Conservation (phyloP, 805 yeast genomes). For the Hanseniaspora occidentalis region DNA sequence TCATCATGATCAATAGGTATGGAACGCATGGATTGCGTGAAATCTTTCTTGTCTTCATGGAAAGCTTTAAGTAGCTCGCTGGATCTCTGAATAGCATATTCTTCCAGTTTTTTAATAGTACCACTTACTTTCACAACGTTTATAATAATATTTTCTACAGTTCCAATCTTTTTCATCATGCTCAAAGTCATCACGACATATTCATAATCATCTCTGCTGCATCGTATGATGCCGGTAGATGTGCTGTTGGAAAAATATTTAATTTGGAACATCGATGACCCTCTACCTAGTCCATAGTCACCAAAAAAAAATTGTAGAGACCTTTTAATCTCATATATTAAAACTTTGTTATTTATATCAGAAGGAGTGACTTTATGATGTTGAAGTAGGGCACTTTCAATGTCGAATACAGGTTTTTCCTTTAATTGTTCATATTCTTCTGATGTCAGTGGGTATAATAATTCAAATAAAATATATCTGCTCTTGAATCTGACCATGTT, state of each 20-base stretch:
- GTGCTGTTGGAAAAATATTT: conserved; percentile 77
- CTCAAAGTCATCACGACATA: conserved; percentile 56
- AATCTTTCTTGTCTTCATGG: conserved; percentile 1
- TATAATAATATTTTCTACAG: conserved; percentile 35
- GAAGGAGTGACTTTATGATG: conserved; percentile 41
- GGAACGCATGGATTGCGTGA: background rate
- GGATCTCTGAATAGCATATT: conserved; percentile 44
- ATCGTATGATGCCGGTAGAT: conserved; percentile 72
- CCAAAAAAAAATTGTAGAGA: conserved; percentile 60
- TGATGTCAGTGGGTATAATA: conserved; percentile 46
- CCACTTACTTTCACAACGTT: conserved; percentile 68
- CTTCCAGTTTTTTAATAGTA: conserved; percentile 75
- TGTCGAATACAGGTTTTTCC: background rate
- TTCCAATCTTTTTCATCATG: conserved; percentile 37
- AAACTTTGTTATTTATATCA: conserved; percentile 33
- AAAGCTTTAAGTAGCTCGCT: conserved; percentile 20
- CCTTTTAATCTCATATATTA: conserved; percentile 42
- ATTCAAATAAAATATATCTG: conserved; percentile 71
- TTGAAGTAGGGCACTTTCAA: conserved; percentile 23
- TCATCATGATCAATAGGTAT: background rate
- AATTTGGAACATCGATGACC: conserved; percentile 45
- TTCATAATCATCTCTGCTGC: conserved; percentile 52
- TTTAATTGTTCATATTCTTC: conserved; percentile 7
- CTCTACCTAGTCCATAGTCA: conserved; percentile 59
- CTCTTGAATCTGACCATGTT: conserved; percentile 81